Base-by-base conservation (phyloP, 768 basidiomycete species). In the Mycena floridula region DNA sequence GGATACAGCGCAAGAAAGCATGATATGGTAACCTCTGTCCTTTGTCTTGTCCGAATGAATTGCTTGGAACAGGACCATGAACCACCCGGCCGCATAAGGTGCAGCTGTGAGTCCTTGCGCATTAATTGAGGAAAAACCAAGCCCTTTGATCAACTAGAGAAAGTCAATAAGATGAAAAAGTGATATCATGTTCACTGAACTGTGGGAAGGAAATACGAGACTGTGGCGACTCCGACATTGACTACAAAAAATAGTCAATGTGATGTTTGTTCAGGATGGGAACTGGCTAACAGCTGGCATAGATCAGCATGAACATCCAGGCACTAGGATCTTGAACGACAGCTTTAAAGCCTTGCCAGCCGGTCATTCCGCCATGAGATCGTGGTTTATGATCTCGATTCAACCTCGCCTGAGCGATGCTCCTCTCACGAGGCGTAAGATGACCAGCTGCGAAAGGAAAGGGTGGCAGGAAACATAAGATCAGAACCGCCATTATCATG, bases 51-150 rank as follows among this genome's bases (percentile, higher is more conserved):
- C 78, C 52, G 72, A 74, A 56, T 80, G 73, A 67, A 67, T 73
- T 8, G 76, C 69, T 49, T 77, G 76, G 54, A 73, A 59, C 48
- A 79, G 50, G 25, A 77, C 74, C 64, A 76, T 66, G 52, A 77
- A 69, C 72, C 76, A 79, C 22, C 76, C 78, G 22, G 73, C 68
- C 16, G 67, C 62, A 45, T 80, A 80, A 6, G 78, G 77, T 3
- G 77, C 77, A 7, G 77, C 76, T 3, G 77, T 78, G 37, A 81
- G 55, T 6, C 77, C 76, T 57, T 81, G 76, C 2, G 78, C 77
- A 43, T 74, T 66, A 45, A 78, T 73, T 3, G 76, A 68, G 0
- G 72, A 69, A 60, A 77, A 80, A 1, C 78, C 78, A 26, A 81
- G 72, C 25, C 61, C 65, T 47, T 70, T 73, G 55, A 80, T 79